Evolutionary conservation across 371 early-diverging fungal species (phyloP), one percentile per base, ranked within the genome.

Genomic region (Smittium culicis): DNA sequence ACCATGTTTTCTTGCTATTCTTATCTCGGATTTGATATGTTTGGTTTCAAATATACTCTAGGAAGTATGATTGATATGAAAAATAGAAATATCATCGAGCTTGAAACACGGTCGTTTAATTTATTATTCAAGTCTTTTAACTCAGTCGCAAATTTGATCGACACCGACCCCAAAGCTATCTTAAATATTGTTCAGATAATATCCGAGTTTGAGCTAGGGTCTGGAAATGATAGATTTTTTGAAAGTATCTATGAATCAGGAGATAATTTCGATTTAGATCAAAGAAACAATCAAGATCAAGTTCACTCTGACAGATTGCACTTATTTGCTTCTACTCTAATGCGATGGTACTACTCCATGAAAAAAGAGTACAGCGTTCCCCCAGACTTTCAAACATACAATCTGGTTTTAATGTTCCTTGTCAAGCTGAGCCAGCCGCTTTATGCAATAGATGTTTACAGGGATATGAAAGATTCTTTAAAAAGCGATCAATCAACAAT

Each of bases 401-500:
- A 11, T 5, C 25, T 59, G 11, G 14, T 59, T 27, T 59, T 59
- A 32, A 11, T n/a, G 60, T 29, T 5, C 28, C 73, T 75, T 54
- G 61, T 59, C 8, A 54, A 59, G 3, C 34, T 70, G 8, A 66
- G 64, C 5, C 33, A 55, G 59, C 61, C 75, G 60, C 61, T 66
- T 0, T 71, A 74, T 35, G 76, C 76, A 2, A 64, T 71, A 67
- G 17, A 57, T 0, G 76, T 72, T n/a, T 75, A 72, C 54, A 29
- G 35, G 57, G 74, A 75, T 30, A 75, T 75, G 76, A 28, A 71
- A 34, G 60, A 61, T 32, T 29, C 28, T 11, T 27, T 29, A 32
- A 16, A 27, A 27, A 11, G 11, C n/a, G 30, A 59, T 27, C 60
- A 59, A 32, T 59, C 60, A 14, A 32, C 25, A 11, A 59, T 59